Base-by-base conservation (phyloP, 2,329 filamentous ascomycete genomes). In the Neurospora sp. region DNA sequence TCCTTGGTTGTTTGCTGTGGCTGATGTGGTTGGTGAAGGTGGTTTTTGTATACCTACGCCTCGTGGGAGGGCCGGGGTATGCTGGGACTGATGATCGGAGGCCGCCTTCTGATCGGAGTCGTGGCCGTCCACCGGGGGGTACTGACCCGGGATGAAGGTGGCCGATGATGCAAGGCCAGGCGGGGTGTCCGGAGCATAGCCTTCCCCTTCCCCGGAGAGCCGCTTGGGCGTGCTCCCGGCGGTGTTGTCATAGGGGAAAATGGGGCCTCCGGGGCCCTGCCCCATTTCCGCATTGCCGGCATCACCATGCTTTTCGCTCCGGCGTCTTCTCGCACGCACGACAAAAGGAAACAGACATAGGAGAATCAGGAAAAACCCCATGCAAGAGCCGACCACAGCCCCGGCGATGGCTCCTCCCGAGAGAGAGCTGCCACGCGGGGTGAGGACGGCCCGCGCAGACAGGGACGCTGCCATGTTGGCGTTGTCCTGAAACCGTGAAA, bases 361-460 rank as follows among this genome's bases (percentile, higher is more conserved):
- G 28, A 78, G 72, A 42, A 80, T 73, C 68, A 79, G 67, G 19
- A 75, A 69, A 68, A 74, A 73, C 68, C 76, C 79, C 38, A 76
- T 71, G 19, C 78, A 74, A 38, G 74, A 75, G n/a, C 78, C 79
- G 69, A 81, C 73, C 70, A 77, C 76, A 70, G 76, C 76, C 66
- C 79, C 79, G 46, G 78, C 79, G 67, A 80, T 78, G 71, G 74
- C 76, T 68, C 79, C 78, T 38, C 73, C 70, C 13, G 77, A 77
- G 33, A 79, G 72, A 33, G 71, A 70, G 62, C 42, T 73, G 19
- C 72, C 72, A 38, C 76, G 73, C 28, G 75, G 70, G 68, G 71
- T 72, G 68, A 76, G 71, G 71, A 71, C 68, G 67, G 73, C 72
- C 69, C 74, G 70, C 66, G 72, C 72, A 19, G 82, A 68, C 66